These are phyloP conservation scores for Tuber aestivum DNA, from an alignment of 495 filamentous ascomycete genomes.

Conservation along the genomic window DNA sequence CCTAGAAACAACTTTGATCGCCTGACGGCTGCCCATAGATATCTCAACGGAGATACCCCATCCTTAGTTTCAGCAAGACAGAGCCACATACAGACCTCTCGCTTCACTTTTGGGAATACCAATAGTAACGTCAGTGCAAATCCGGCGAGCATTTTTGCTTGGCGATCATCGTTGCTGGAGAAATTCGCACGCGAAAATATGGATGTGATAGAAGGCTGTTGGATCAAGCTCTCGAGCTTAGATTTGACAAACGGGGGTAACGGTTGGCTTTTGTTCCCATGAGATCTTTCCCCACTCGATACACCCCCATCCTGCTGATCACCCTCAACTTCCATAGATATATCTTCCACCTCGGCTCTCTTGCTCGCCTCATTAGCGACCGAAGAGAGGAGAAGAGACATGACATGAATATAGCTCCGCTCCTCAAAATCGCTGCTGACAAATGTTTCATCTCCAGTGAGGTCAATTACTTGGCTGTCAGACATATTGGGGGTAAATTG, in stretches of 20 bases:
- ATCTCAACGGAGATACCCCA: conserved; percentile 68
- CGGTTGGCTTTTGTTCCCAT: conserved; percentile 33
- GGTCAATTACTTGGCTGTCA: conserved; percentile 44
- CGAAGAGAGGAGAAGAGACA: conserved; percentile 59
- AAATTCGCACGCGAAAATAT: conserved; percentile 42
- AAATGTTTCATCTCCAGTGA: conserved; percentile 35
- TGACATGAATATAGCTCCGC: conserved; percentile 58
- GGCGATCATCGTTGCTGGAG: conserved; percentile 48
- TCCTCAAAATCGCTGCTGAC: conserved; percentile 6
- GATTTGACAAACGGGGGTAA: conserved; percentile 56
- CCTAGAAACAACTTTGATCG: conserved; percentile 60
- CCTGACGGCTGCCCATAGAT: conserved; percentile 76
- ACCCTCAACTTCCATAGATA: conserved; percentile 39
- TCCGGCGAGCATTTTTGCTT: conserved; percentile 66
- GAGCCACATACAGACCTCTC: conserved; percentile 94
- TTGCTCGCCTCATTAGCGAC: conserved; percentile 55
- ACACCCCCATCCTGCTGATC: conserved; percentile 35
- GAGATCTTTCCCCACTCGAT: conserved; percentile 15
- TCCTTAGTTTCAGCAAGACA: conserved; percentile 70
- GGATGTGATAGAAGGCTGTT: conserved; percentile 48
- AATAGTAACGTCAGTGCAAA: conserved; percentile 81
- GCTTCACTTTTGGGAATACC: conserved; percentile 73
- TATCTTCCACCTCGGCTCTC: conserved; percentile 52
- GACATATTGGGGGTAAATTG: conserved; percentile 58
- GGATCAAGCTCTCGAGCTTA: conserved; percentile 58